Percentiles rank a stretch among this genome's conserved stretches.
phyloP scores from a whole-genome alignment of 164 flowering plant genomes.

The Vitis cinerea region DNA sequence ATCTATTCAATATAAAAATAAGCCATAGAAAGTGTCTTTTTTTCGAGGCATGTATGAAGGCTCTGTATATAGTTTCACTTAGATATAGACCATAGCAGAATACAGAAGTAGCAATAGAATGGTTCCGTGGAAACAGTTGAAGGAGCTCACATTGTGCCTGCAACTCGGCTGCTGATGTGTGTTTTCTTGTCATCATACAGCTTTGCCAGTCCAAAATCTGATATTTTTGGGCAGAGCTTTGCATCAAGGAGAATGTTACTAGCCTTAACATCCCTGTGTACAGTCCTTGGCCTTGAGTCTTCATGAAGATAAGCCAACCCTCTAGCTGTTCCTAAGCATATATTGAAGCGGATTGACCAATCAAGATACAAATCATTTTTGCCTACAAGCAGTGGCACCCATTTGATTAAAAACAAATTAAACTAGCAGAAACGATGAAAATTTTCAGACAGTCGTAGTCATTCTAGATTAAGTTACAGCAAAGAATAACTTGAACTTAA shows the following conservation, averaged over 20 bases:
- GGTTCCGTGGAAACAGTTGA: neutral
- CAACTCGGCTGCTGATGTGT: conserved; percentile 31
- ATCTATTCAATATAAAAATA: no score
- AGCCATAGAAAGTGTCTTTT: no score
- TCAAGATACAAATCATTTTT: conserved; percentile 10
- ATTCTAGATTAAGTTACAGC: no score
- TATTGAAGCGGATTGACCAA: conserved; percentile 22
- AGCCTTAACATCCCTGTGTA: conserved; percentile 34
- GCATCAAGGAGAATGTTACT: conserved; percentile 29
- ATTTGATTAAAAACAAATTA: no score
- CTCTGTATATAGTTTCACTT: neutral
- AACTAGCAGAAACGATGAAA: no score
- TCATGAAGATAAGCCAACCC: conserved; percentile 33
- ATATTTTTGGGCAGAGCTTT: conserved; percentile 24
- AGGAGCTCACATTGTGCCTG: conserved; percentile 29
- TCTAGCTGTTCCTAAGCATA: conserved; percentile 29
- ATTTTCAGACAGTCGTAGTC: no score
- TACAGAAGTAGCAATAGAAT: neutral
- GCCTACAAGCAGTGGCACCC: neutral
- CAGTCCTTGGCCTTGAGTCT: conserved; percentile 27
- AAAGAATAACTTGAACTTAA: no score
- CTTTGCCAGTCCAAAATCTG: conserved; percentile 33
- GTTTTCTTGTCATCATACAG: conserved; percentile 32
- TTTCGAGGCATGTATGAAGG: neutral
- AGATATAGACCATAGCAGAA: neutral